Conservation (phyloP, 352 stramenopile species). For the Achlya hypogyna region DNA sequence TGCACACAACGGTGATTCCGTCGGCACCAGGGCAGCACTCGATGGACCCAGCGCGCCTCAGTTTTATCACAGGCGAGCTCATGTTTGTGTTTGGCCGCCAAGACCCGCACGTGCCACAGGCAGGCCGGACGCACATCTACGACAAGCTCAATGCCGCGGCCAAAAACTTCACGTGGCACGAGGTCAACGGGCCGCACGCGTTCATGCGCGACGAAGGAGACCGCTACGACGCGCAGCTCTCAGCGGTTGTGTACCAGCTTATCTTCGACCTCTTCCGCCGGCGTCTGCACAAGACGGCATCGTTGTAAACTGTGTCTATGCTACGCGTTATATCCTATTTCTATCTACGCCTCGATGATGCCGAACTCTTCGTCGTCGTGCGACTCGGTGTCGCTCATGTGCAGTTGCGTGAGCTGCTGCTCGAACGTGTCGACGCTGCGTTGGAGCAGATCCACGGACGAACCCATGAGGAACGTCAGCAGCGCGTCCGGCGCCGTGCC, state of each 20-base stretch:
- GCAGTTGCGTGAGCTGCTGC: neutral
- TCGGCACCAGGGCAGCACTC: neutral
- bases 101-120: constrained; percentile 13
- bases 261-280: constrained; percentile 6
- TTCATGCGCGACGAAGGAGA: constrained; percentile 18
- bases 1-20: constrained; percentile 12
- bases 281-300: neutral
- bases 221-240: neutral
- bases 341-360: neutral
- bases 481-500: constrained; percentile 33
- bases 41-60: neutral
- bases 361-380: neutral
- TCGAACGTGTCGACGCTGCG: constrained; percentile 27
- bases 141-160: neutral
- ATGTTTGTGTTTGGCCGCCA: constrained; percentile 18
- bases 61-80: constrained; percentile 4
- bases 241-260: neutral
- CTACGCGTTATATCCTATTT: neutral
- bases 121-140: constrained; percentile 14
- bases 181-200: constrained; percentile 12
- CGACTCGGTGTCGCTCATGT: neutral
- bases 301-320: neutral
- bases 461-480: constrained; percentile 71
- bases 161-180: constrained; percentile 12
- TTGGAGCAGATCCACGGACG: constrained; percentile 43